phyloP scores from a whole-genome alignment of 2,329 filamentous ascomycete species.

The Dothideomycetidae sp. region DNA sequence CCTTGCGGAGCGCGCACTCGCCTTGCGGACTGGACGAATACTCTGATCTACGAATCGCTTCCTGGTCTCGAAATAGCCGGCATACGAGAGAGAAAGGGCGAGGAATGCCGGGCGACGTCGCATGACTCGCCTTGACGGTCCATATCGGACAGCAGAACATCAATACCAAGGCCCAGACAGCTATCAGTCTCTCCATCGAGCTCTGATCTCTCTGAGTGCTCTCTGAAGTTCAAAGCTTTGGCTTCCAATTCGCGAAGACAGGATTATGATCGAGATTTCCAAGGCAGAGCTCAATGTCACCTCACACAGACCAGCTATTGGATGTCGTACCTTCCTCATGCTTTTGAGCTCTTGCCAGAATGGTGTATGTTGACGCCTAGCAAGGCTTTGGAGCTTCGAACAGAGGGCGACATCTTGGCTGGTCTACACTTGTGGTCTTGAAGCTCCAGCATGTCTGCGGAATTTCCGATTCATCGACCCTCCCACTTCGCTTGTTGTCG shows the following conservation, averaged over 20 bases:
- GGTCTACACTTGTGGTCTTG: constrained; percentile 6
- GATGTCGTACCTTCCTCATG: constrained; percentile 23
- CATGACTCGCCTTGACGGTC: constrained; percentile 38
- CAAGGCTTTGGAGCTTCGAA: constrained; percentile 38
- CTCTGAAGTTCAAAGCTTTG: too few relatives aligned
- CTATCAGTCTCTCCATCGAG: constrained; percentile 4
- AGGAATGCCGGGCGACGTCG: constrained; percentile 36
- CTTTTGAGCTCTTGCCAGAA: constrained; percentile 43
- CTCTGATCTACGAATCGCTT: constrained; percentile 51
- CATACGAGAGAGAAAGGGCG: constrained; percentile 36
- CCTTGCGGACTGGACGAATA: constrained; percentile 54
- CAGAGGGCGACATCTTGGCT: constrained; percentile 19
- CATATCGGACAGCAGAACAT: constrained; percentile 17
- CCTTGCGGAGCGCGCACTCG: constrained; percentile 67
- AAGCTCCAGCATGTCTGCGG: constrained; percentile 7
- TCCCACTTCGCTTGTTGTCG: background rate
- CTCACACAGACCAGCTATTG: constrained; percentile 33
- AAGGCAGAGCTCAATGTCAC: constrained; percentile 24
- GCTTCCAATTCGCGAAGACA: too few relatives aligned
- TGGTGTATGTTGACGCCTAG: constrained; percentile 33
- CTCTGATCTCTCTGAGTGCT: constrained; percentile 1
- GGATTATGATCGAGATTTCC: too few relatives aligned
- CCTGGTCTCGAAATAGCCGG: constrained; percentile 26
- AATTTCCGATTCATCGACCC: too few relatives aligned
- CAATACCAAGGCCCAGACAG: background rate